These are phyloP conservation scores for Nicotiana tabacum DNA, from an alignment of 257 asterid species.

Conservation along the genomic window DNA sequence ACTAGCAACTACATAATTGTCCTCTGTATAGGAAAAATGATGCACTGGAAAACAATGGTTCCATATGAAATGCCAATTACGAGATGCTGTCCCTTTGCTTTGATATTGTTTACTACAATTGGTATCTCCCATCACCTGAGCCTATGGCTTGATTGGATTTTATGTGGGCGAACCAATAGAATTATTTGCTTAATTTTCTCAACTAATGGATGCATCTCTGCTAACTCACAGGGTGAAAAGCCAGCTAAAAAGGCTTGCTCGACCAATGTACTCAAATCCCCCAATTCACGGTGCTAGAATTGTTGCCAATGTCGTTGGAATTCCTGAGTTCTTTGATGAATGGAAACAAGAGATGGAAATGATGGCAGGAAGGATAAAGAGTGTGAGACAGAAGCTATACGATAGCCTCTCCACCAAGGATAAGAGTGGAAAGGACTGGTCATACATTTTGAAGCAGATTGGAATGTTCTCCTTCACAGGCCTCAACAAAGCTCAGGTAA, in stretches of 20 bases:
- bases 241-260: constrained; percentile 86
- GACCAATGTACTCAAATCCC: constrained; percentile 99
- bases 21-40: neutral
- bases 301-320: constrained; percentile 89
- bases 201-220: neutral
- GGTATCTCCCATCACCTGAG: neutral
- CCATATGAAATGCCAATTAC: neutral
- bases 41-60: neutral
- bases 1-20: neutral
- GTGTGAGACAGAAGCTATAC: constrained; percentile 69
- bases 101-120: neutral
- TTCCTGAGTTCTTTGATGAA: constrained; percentile 60
- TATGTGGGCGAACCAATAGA: neutral
- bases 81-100: neutral
- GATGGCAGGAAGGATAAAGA: constrained; percentile 96
- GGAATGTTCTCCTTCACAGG: constrained; percentile 99
- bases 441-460: constrained; percentile 76
- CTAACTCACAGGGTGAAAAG: constrained; percentile 68
- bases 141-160: neutral
- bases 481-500: constrained; percentile 82
- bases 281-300: constrained; percentile 92
- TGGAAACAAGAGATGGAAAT: constrained; percentile 93
- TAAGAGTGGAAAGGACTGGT: constrained; percentile 88
- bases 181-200: neutral
- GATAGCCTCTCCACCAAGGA: constrained; percentile 62